phyloP scores from a whole-genome alignment of 352 stramenopile genomes.

The Peronospora destructor region DNA sequence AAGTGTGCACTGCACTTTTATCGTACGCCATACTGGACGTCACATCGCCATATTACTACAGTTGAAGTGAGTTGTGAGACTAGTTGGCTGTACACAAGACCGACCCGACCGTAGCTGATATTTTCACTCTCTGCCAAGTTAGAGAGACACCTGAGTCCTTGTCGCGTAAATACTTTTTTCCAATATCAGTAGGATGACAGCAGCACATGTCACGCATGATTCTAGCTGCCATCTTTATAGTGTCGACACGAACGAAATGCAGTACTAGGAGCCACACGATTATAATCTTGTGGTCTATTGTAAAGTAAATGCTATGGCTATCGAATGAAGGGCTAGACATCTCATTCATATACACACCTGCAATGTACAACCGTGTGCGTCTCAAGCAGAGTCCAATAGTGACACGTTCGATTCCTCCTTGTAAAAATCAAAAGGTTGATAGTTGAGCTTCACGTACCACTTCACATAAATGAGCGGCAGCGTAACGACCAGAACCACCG shows the following conservation, averaged over 20 bases:
- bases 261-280: too few species aligned
- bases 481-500: constrained; percentile 31
- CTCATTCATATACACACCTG: too few species aligned
- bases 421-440: constrained; percentile 42
- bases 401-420: constrained; percentile 49
- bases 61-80: too few species aligned
- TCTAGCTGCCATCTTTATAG: too few species aligned
- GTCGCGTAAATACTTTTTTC: too few species aligned
- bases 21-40: too few species aligned
- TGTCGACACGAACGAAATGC: constrained; percentile 16
- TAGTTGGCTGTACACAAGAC: not conserved
- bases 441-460: constrained; percentile 65
- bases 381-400: constrained; percentile 27
- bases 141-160: too few species aligned
- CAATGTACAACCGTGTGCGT: not conserved
- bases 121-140: constrained; percentile 1
- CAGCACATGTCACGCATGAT: constrained; percentile 5
- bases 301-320: too few species aligned
- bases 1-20: too few species aligned
- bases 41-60: not conserved
- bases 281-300: too few species aligned
- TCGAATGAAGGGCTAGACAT: too few species aligned
- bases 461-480: constrained; percentile 65
- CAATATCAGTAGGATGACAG: too few species aligned
- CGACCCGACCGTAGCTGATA: not conserved